Conservation (phyloP, 768 basidiomycete genomes). For the Tubosaeta sp. region DNA sequence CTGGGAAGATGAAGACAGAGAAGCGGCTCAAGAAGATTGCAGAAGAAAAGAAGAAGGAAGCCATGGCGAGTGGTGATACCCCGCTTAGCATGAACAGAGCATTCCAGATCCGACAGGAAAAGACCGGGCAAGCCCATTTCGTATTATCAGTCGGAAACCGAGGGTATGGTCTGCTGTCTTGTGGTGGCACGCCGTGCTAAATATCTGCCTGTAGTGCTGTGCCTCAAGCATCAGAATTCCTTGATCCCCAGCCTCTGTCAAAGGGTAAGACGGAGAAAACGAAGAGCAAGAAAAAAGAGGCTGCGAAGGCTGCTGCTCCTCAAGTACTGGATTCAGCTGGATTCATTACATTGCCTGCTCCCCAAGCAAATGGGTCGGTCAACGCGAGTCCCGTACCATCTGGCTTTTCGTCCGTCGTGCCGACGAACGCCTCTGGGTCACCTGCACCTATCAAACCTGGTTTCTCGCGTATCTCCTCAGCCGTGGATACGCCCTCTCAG, state of each 20-base stretch:
- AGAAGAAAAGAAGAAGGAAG: slow-evolving; percentile 92
- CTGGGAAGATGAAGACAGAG: slow-evolving; percentile 95
- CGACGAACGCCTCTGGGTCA: slow-evolving; percentile 43
- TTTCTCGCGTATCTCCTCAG: slow-evolving; percentile 71
- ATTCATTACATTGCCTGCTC: slow-evolving; percentile 71
- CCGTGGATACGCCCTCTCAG: slow-evolving; percentile 45
- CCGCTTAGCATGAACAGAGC: slow-evolving; percentile 93
- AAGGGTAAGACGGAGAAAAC: slow-evolving; percentile 82
- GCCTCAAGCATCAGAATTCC: slow-evolving; percentile 77
- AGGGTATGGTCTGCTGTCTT: slow-evolving; percentile 51
- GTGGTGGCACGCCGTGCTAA: not conserved
- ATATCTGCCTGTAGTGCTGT: slow-evolving; percentile 56
- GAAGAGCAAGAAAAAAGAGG: slow-evolving; percentile 76
- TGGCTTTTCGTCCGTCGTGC: slow-evolving; percentile 28
- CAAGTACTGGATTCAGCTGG: slow-evolving; percentile 49
- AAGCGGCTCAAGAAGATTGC: slow-evolving; percentile 94
- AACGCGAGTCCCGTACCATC: slow-evolving; percentile 44
- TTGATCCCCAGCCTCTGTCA: slow-evolving; percentile 74
- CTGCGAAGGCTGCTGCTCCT: slow-evolving; percentile 43
- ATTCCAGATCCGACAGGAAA: slow-evolving; percentile 90
- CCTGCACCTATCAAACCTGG: slow-evolving; percentile 63
- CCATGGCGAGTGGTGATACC: slow-evolving; percentile 94
- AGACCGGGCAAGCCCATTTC: slow-evolving; percentile 94
- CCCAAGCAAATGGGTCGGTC: slow-evolving; percentile 40
- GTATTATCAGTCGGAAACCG: slow-evolving; percentile 91